Percentiles rank a stretch among this genome's conserved stretches.
phyloP scores from a whole-genome alignment of 2,329 filamentous ascomycete genomes.

The Samsoniella hepiali region DNA sequence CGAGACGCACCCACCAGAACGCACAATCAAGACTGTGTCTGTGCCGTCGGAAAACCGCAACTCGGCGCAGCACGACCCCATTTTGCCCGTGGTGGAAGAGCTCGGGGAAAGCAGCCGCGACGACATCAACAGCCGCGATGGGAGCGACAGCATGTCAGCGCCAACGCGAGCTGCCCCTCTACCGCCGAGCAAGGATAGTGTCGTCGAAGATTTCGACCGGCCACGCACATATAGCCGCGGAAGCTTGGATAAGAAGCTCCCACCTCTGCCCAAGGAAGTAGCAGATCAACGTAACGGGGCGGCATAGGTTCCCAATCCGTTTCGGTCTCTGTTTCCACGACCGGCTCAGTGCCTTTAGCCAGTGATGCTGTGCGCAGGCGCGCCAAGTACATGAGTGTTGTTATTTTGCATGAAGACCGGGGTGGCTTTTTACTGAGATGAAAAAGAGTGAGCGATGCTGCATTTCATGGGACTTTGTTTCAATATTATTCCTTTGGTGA shows the following conservation, averaged over 20 bases:
- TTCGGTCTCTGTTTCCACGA: constrained; percentile 8
- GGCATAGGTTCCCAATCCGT: constrained; percentile 12
- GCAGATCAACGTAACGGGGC: constrained; percentile 6
- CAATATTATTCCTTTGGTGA: constrained; percentile 5
- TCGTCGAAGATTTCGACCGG: neutral
- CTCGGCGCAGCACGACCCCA: constrained; percentile 54
- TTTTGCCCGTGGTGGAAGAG: constrained; percentile 84
- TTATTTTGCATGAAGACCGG: neutral
- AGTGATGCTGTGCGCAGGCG: neutral
- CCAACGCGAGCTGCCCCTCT: constrained; percentile 43
- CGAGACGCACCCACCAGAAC: constrained; percentile 57
- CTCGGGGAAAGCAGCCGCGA: constrained; percentile 68
- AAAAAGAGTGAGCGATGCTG: neutral
- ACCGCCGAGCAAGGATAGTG: constrained; percentile 30
- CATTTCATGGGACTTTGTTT: constrained; percentile 4
- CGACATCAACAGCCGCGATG: constrained; percentile 41
- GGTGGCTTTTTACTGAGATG: neutral
- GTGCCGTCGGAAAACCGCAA: constrained; percentile 39
- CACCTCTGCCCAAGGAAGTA: constrained; percentile 25
- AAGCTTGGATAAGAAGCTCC: constrained; percentile 38
- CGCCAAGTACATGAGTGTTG: neutral
- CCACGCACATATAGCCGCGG: constrained; percentile 16
- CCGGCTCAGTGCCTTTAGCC: neutral
- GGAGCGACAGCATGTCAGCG: constrained; percentile 31
- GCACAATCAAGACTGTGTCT: constrained; percentile 47